Evolutionary conservation across 805 yeast species (phyloP).

Genomic region (Ogataea paradorogensis): DNA sequence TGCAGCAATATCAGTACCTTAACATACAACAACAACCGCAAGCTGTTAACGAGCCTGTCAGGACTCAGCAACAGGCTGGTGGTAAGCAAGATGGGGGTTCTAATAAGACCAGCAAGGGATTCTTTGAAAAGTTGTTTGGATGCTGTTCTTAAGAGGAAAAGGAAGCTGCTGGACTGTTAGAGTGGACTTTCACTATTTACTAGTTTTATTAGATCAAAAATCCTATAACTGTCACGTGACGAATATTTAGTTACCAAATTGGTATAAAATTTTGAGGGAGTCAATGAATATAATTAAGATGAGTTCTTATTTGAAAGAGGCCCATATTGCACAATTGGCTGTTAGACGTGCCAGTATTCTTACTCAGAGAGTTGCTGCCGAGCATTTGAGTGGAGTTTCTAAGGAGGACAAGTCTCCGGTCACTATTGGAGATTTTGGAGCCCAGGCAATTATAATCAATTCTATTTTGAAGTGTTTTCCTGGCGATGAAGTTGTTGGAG

Average conservation of each 20-base stretch:
- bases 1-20: slow-evolving; percentile 19
- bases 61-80: slow-evolving; percentile 12
- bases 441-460: slow-evolving; percentile 88
- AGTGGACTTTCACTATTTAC: slow-evolving; percentile 5
- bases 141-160: slow-evolving; percentile 17
- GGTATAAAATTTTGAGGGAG: not conserved
- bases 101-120: slow-evolving; percentile 23
- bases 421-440: slow-evolving; percentile 93
- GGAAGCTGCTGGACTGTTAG: not conserved
- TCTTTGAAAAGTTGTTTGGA: slow-evolving; percentile 25
- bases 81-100: slow-evolving; percentile 22
- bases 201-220: slow-evolving; percentile 1
- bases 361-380: slow-evolving; percentile 61
- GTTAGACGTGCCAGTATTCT: slow-evolving; percentile 82
- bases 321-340: slow-evolving; percentile 80
- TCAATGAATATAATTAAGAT: slow-evolving; percentile 2
- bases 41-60: slow-evolving; percentile 20
- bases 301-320: slow-evolving; percentile 56
- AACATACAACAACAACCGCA: slow-evolving; percentile 23
- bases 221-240: slow-evolving; percentile 4
- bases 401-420: slow-evolving; percentile 93
- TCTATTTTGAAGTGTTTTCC: slow-evolving; percentile 82
- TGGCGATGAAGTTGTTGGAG: slow-evolving; percentile 84
- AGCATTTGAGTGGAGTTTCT: slow-evolving; percentile 56
- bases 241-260: not conserved